These are phyloP conservation scores for Pleurotus cornucopiae DNA, from an alignment of 768 basidiomycete genomes.

Conservation along the genomic window DNA sequence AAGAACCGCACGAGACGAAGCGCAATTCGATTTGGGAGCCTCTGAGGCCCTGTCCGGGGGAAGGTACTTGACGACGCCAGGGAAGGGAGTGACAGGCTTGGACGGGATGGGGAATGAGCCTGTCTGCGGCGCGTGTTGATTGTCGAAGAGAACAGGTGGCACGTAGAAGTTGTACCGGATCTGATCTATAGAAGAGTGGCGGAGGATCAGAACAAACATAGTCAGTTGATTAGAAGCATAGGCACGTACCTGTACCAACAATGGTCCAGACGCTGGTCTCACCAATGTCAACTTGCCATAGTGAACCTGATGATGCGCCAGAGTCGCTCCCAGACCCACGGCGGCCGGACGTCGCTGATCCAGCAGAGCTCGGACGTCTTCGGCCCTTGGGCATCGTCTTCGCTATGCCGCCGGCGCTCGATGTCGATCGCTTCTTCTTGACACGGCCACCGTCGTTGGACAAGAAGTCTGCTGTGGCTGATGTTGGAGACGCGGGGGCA, in stretches of 20 bases:
- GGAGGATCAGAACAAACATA: conserved; percentile 11
- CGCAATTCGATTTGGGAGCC: conserved; percentile 69
- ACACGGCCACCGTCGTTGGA: conserved; percentile 85
- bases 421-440: conserved; percentile 78
- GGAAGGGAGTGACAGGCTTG: conserved; percentile 83
- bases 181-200: conserved; percentile 53
- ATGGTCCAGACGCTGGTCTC: conserved; percentile 95
- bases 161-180: conserved; percentile 93
- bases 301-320: conserved; percentile 70
- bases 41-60: conserved; percentile 86
- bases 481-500: conserved; percentile 65
- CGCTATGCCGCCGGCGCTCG: conserved; percentile 58
- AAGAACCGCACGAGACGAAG: conserved; percentile 60
- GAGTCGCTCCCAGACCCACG: conserved; percentile 65
- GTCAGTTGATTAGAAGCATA: conserved; percentile 1
- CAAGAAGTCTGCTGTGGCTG: conserved; percentile 57
- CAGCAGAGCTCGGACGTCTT: conserved; percentile 74
- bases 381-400: conserved; percentile 55
- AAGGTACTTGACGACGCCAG: conserved; percentile 85
- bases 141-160: conserved; percentile 79
- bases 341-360: conserved; percentile 62
- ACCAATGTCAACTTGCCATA: conserved; percentile 89
- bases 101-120: conserved; percentile 76
- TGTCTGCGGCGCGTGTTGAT: conserved; percentile 65
- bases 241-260: conserved; percentile 75